A percentile compares a stretch with the other conserved stretches of the same genome.
phyloP scores from a whole-genome alignment of 352 stramenopile species.

The Phytopythium boreale region DNA sequence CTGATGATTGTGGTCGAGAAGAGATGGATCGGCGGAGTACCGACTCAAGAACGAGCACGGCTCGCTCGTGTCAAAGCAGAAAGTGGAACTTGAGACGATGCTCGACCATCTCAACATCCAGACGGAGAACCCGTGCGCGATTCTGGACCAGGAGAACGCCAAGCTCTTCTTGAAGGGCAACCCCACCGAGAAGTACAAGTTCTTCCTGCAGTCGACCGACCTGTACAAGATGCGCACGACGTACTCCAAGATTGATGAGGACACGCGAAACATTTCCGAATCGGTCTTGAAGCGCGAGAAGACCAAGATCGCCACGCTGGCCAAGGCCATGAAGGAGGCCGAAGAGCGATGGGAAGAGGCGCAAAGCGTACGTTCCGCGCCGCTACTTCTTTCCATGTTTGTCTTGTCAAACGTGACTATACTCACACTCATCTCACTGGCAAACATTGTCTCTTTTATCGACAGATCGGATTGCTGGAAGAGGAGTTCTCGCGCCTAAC shows the following conservation, averaged over 20 bases:
- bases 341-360: constrained; percentile 73
- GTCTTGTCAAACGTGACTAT: neutral
- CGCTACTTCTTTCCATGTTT: constrained; percentile 1
- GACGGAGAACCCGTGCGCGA: constrained; percentile 96
- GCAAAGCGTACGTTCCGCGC: constrained; percentile 43
- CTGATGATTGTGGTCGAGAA: neutral
- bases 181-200: constrained; percentile 94
- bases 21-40: constrained; percentile 75
- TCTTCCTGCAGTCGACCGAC: constrained; percentile 97
- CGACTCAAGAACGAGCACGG: constrained; percentile 61
- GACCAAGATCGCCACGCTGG: constrained; percentile 50
- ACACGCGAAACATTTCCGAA: constrained; percentile 62
- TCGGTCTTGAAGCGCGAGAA: constrained; percentile 64
- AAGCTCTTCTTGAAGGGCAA: constrained; percentile 97
- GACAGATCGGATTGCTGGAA: constrained; percentile 71
- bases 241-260: constrained; percentile 86
- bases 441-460: neutral
- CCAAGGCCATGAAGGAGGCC: constrained; percentile 61
- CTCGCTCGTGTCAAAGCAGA: constrained; percentile 76
- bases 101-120: constrained; percentile 93
- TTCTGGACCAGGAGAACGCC: constrained; percentile 97
- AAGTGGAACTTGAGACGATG: constrained; percentile 92
- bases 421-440: neutral
- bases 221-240: constrained; percentile 89
- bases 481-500: constrained; percentile 70